Evolutionary conservation across 495 filamentous ascomycete species (phyloP), one percentile per base, ranked within the genome.

Genomic region (Lophiostoma macrostomum): DNA sequence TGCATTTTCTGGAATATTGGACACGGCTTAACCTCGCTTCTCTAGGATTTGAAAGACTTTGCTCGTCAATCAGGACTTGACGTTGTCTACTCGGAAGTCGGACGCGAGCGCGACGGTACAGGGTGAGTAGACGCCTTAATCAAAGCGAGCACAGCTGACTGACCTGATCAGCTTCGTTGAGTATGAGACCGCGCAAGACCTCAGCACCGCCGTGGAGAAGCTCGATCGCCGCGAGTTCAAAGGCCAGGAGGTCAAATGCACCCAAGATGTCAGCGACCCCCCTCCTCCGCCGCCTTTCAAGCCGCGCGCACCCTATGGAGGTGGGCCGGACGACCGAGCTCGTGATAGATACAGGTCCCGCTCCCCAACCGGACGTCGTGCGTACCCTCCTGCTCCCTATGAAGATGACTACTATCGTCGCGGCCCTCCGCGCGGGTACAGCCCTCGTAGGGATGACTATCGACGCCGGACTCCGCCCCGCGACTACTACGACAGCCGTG

Each of bases 11-110:
- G 76, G 75, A 77, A 27, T 16, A 55, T 40, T 52, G 58, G 52
- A 50, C 50, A 64, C 72, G 69, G 80, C 81, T 83, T 73, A 83
- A 78, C 69, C 67, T 70, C 74, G 64, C 76, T 75, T 79, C 58
- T 61, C 42, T 87, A 99, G 93, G 94, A 99, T 71, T 81, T 99
- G 34, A 99, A 99, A 88, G 93, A 99, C 72, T 99, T 97, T 69
- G 94, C 93, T 51, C 91, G 93, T 66, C 87, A 91, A 68, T 94
- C 91, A 72, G 89, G 90, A 67, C 81, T 94, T 70, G 94, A 97
- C 70, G 93, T 99, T 60, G 93, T 99, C 54, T 99, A 95, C 67
- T 96, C 90, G 44, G 93, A 99, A 74, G 91, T 94, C 23, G 86
- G 85, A 67, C 89, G 93, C 65, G 93, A 95, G 61, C 87, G 86